Evolutionary conservation across 257 asterid genomes (phyloP).

Genomic region (Lavandula angustifolia): DNA sequence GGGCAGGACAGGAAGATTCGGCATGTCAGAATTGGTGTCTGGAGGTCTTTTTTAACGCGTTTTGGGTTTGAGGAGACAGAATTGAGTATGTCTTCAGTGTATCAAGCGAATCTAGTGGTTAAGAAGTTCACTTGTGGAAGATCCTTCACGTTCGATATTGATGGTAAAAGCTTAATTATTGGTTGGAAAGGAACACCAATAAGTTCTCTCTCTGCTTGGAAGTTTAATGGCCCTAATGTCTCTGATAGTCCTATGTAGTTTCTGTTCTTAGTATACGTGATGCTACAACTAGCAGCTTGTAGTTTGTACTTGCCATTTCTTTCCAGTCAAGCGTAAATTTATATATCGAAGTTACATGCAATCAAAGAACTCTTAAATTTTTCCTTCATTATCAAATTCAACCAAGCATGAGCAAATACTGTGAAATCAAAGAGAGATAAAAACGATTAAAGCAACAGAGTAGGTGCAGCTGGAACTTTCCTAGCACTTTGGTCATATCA

Average conservation of each 20-base stretch:
- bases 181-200: conserved; percentile 62
- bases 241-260: conserved; percentile 6
- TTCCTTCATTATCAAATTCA: background rate
- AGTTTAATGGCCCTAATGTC: conserved; percentile 12
- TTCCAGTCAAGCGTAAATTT: background rate
- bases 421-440: background rate
- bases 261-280: background rate
- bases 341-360: background rate
- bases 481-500: conserved; percentile 1
- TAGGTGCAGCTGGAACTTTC: background rate
- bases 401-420: background rate
- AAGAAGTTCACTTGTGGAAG: conserved; percentile 38
- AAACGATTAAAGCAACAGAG: too few species aligned
- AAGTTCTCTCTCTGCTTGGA: conserved; percentile 57
- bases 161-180: conserved; percentile 45
- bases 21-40: conserved; percentile 42
- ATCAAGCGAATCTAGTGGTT: conserved; percentile 46
- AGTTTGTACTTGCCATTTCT: conserved; percentile 3
- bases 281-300: conserved; percentile 11
- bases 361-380: background rate
- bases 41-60: conserved; percentile 48
- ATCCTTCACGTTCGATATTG: conserved; percentile 41
- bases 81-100: conserved; percentile 44
- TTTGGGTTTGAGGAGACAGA: conserved; percentile 43
- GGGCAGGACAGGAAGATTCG: conserved; percentile 50